phyloP scores from a whole-genome alignment of 257 asterid species.

The Solanum lignicaule region DNA sequence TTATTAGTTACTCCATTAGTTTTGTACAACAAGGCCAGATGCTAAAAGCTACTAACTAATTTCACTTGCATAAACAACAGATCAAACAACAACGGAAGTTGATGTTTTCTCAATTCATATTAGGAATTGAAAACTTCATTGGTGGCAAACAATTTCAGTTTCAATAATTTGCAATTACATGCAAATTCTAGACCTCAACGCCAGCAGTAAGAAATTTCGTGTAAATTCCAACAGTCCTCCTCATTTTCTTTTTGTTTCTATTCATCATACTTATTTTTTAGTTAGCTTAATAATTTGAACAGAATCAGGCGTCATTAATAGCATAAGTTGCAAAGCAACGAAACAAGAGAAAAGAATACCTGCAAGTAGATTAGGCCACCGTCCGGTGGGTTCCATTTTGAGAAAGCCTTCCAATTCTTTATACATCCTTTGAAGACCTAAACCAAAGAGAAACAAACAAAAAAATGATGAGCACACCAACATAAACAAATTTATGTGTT shows the following conservation, averaged over 20 bases:
- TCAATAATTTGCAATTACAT: not conserved
- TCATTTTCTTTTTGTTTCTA: not conserved
- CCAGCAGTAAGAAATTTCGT: not conserved
- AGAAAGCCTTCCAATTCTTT: slow-evolving; percentile 65
- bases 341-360: slow-evolving; percentile 21
- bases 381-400: slow-evolving; percentile 59
- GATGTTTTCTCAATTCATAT: not conserved
- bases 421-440: slow-evolving; percentile 71
- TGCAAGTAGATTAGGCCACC: slow-evolving; percentile 87
- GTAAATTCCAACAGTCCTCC: not conserved
- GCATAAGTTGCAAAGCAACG: not conserved
- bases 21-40: not conserved
- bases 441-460: not conserved
- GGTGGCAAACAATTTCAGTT: not conserved
- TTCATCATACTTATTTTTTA: not conserved
- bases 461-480: not conserved
- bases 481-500: not conserved
- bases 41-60: not conserved
- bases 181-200: not conserved
- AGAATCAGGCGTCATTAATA: not conserved
- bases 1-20: not conserved
- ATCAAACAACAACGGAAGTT: not conserved
- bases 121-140: not conserved
- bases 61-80: not conserved
- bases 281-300: not conserved